Evolutionary conservation across 768 basidiomycete species (phyloP).

Genomic region (Trametes sanguinea): DNA sequence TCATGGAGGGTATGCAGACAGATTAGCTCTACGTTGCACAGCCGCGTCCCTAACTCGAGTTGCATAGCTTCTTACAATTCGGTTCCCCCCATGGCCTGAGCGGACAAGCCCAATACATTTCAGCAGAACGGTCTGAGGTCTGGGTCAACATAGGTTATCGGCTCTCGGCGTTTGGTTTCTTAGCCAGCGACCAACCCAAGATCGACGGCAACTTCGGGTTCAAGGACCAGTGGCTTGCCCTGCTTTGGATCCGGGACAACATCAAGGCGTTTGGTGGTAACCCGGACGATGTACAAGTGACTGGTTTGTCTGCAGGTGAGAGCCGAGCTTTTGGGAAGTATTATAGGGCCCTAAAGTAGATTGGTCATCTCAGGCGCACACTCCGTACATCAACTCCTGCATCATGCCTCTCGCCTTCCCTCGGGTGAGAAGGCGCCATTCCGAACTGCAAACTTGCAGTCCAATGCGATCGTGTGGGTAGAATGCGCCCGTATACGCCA

Average conservation of each 20-base stretch:
- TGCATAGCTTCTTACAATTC: conserved; percentile 69
- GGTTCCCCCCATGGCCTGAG: conserved; percentile 68
- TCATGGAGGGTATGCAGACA: conserved; percentile 62
- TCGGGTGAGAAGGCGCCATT: conserved; percentile 61
- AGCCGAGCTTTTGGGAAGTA: background rate
- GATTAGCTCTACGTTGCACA: background rate
- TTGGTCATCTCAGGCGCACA: conserved; percentile 55
- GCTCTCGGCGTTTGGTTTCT: conserved; percentile 74
- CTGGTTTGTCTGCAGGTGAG: conserved; percentile 72
- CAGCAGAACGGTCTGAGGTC: conserved; percentile 64
- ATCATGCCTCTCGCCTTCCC: conserved; percentile 66
- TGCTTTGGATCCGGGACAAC: conserved; percentile 72
- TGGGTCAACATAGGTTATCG: conserved; percentile 81
- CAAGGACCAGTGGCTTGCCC: conserved; percentile 80
- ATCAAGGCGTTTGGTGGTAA: conserved; percentile 74
- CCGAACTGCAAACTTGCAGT: conserved; percentile 65
- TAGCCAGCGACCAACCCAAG: conserved; percentile 62
- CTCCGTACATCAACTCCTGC: conserved; percentile 73
- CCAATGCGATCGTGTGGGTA: conserved; percentile 71
- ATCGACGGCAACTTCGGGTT: conserved; percentile 80
- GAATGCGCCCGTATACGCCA: background rate
- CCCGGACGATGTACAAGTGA: conserved; percentile 58
- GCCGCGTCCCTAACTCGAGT: background rate
- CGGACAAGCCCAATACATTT: conserved; percentile 66
- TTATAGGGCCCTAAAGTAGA: background rate